These are phyloP conservation scores for Cercospora zeae-maydis DNA, from an alignment of 2,329 filamentous ascomycete species.

Conservation along the genomic window DNA sequence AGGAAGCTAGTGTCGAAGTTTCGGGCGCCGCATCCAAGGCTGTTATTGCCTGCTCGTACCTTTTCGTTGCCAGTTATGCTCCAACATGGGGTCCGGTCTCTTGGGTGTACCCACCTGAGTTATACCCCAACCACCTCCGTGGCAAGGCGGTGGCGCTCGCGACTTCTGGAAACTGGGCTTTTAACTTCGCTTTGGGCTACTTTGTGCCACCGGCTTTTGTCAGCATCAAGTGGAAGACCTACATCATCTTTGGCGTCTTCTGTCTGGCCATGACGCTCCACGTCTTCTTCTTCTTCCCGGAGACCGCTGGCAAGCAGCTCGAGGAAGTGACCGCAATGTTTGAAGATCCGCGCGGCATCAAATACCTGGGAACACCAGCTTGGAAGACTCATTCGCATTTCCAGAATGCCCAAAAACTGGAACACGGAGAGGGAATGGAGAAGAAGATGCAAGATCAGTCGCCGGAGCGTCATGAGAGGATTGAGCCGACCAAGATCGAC, in stretches of 20 bases:
- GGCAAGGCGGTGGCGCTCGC: slow-evolving; percentile 59
- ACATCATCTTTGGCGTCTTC: slow-evolving; percentile 71
- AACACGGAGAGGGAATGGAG: slow-evolving; percentile 14
- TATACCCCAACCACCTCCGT: slow-evolving; percentile 60
- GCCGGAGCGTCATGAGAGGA: slow-evolving; percentile 16
- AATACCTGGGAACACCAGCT: slow-evolving; percentile 51
- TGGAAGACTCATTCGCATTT: slow-evolving; percentile 47
- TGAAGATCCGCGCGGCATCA: slow-evolving; percentile 36
- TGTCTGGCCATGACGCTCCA: slow-evolving; percentile 60
- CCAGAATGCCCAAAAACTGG: slow-evolving; percentile 8
- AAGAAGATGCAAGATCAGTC: slow-evolving; percentile 13
- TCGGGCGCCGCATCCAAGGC: slow-evolving; percentile 40
- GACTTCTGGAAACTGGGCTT: slow-evolving; percentile 54
- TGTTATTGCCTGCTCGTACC: slow-evolving; percentile 63
- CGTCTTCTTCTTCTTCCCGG: slow-evolving; percentile 61
- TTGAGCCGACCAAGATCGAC: slow-evolving; percentile 13
- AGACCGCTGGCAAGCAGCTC: slow-evolving; percentile 71
- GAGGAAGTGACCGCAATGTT: slow-evolving; percentile 78
- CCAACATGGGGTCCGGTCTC: slow-evolving; percentile 52
- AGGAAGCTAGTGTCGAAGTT: slow-evolving; percentile 41
- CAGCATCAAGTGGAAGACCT: slow-evolving; percentile 57
- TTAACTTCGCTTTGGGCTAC: slow-evolving; percentile 56
- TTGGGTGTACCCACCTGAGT: slow-evolving; percentile 65
- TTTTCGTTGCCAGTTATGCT: slow-evolving; percentile 67
- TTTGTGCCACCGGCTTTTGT: slow-evolving; percentile 58